phyloP scores from a whole-genome alignment of 208 protist species.

The Crithidia bombi region DNA sequence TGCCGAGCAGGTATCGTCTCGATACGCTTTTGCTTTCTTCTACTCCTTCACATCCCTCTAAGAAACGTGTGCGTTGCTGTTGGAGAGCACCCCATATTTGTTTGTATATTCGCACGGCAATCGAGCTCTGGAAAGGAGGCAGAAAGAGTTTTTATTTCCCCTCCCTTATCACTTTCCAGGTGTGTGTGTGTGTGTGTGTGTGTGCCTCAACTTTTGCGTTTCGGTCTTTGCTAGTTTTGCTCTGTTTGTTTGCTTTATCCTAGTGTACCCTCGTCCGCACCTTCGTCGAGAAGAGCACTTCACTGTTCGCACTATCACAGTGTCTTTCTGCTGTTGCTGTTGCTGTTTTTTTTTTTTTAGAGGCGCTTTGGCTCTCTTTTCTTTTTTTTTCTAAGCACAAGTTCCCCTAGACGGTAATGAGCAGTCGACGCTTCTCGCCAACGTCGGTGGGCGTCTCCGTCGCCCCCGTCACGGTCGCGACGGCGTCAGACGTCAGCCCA shows the following conservation, averaged over 20 bases:
- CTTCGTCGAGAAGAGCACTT: background rate
- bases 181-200: too few species aligned
- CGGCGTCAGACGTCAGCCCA: too few species aligned
- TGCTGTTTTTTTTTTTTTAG: background rate
- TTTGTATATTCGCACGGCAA: too few species aligned
- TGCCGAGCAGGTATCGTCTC: too few species aligned
- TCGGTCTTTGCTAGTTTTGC: background rate
- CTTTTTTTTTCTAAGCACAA: background rate
- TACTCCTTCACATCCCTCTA: too few species aligned
- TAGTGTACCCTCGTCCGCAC: background rate
- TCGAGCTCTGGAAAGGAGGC: too few species aligned
- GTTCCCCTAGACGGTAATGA: background rate
- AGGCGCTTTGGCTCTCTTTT: background rate
- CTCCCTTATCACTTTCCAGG: too few species aligned
- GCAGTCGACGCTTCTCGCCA: background rate
- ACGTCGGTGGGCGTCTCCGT: background rate
- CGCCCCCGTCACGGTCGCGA: background rate
- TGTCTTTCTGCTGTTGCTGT: background rate
- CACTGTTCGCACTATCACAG: background rate
- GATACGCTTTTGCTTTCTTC: too few species aligned
- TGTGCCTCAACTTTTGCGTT: too few species aligned
- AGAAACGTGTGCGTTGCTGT: too few species aligned
- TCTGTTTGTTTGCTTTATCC: background rate
- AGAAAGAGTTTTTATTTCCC: too few species aligned
- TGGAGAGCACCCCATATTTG: too few species aligned